These are phyloP conservation scores for Dicorynia guianensis DNA, from an alignment of 306 rosid genomes.

Conservation along the genomic window DNA sequence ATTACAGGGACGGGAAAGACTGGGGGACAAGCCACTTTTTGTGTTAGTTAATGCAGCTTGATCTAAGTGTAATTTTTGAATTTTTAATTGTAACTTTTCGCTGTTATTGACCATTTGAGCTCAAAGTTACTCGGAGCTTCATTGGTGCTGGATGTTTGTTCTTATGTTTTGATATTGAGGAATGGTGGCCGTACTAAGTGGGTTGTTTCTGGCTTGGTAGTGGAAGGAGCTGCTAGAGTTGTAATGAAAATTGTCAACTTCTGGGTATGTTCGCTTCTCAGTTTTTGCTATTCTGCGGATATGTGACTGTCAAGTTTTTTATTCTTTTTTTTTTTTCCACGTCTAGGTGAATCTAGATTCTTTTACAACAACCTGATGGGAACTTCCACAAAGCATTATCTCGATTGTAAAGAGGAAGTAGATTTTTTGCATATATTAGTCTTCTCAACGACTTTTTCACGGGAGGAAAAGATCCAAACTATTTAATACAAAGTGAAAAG, in stretches of 20 bases:
- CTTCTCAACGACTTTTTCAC: no score
- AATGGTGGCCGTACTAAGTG: slow-evolving; percentile 36
- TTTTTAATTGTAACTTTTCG: slow-evolving; percentile 20
- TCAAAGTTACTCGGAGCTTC: slow-evolving; percentile 41
- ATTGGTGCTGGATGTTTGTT: slow-evolving; percentile 40
- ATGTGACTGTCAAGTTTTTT: not conserved
- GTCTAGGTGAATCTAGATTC: no score
- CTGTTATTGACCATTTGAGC: slow-evolving; percentile 39
- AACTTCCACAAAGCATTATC: no score
- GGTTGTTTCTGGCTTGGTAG: slow-evolving; percentile 38
- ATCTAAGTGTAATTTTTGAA: slow-evolving; percentile 32
- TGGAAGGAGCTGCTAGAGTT: slow-evolving; percentile 26
- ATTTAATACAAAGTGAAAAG: no score
- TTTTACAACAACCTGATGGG: no score
- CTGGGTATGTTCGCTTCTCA: slow-evolving; percentile 11
- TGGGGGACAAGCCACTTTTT: slow-evolving; percentile 76
- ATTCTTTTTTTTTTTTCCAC: not conserved
- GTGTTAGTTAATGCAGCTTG: slow-evolving; percentile 70
- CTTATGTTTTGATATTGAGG: slow-evolving; percentile 37
- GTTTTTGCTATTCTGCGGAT: not conserved
- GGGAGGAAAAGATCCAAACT: no score
- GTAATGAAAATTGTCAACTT: not conserved
- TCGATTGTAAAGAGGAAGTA: no score
- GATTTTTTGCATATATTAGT: no score
- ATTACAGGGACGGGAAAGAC: slow-evolving; percentile 81